Evolutionary conservation across 306 rosid species (phyloP).

Genomic region (Pachyrhizus erosus): DNA sequence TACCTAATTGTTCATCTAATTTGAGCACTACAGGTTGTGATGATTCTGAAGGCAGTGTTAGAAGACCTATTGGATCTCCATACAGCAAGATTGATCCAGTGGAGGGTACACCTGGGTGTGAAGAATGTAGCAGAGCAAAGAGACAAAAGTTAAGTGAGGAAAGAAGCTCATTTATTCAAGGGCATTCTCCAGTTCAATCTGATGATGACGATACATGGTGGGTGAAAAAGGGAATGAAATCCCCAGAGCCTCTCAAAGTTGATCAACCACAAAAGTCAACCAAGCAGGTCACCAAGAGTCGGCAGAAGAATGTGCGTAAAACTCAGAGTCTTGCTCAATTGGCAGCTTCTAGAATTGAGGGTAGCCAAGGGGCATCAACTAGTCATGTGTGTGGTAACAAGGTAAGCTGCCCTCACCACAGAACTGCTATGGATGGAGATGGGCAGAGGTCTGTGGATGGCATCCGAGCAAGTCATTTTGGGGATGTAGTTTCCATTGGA

Average conservation of each 20-base stretch:
- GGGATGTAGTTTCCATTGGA: constrained; percentile 77
- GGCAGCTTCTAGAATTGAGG: constrained; percentile 92
- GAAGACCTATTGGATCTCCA: constrained; percentile 56
- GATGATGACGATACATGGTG: constrained; percentile 93
- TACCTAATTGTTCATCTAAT: constrained; percentile 58
- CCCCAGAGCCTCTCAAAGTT: constrained; percentile 68
- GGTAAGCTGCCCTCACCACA: constrained; percentile 87
- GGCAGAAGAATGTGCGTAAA: constrained; percentile 78
- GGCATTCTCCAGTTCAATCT: constrained; percentile 57
- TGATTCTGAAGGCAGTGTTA: constrained; percentile 66
- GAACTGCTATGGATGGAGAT: constrained; percentile 70
- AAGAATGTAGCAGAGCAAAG: constrained; percentile 88
- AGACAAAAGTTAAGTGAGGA: constrained; percentile 80
- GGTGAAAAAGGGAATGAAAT: constrained; percentile 79
- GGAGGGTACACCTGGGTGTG: constrained; percentile 93
- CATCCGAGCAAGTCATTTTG: constrained; percentile 46
- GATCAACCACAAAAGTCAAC: constrained; percentile 72
- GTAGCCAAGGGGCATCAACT: constrained; percentile 97
- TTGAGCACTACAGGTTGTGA: constrained; percentile 55
- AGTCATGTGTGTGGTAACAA: constrained; percentile 91
- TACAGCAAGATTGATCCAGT: constrained; percentile 62
- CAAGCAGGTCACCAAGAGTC: constrained; percentile 74
- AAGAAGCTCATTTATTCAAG: constrained; percentile 65
- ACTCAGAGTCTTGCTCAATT: constrained; percentile 87
- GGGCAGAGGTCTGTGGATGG: constrained; percentile 63